Base-by-base conservation (phyloP, 106 monocot genomes). In the Apostasia shenzhenica region DNA sequence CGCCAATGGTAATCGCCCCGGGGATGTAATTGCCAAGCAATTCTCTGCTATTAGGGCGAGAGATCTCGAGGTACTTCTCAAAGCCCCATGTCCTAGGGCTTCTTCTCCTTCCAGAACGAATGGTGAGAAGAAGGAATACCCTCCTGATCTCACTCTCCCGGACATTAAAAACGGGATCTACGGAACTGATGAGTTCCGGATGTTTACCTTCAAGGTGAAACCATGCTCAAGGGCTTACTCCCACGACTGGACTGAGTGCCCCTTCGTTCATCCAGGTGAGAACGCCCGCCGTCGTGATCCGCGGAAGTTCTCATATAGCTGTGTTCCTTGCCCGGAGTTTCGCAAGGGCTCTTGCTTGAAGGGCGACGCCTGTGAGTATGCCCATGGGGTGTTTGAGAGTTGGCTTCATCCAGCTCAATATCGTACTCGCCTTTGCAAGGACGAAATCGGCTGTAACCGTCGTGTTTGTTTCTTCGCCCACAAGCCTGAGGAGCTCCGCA, bases 191-290 rank as follows among this genome's bases (percentile, higher is more conserved):
- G 88, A 88, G 63, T 88, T 88, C 79, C 84, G 88, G 46, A 88
- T 88, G 88, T 88, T 81, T 59, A 69, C 75, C 48, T 88, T 88
- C 81, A 88, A 88, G 81, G 78, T 88, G 47, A 88, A 84, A 66
- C 81, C 84, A 0, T 88, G 88, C 83, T 79, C 84, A 11, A 50
- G 88, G 6, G 88, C 88, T 3, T 88, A 88, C 70, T 84, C 88
- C 46, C 88, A 88, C 54, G 88, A 88, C 79, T 88, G 88, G 88
- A 88, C 88, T 0, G 88, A 88, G 76, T 88, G 88, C 73, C 88
- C 88, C 57, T 88, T 84, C 63, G 88, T 84, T 14, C 88, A 88
- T 68, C 88, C 88, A 0, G 88, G 88, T 12, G 88, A 88, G 84
- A 88, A 88, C 78, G 88, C 88, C 41, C 81, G 88, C 47, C 78